phyloP scores from a whole-genome alignment of 164 flowering plant genomes.

The Houttuynia cordata region DNA sequence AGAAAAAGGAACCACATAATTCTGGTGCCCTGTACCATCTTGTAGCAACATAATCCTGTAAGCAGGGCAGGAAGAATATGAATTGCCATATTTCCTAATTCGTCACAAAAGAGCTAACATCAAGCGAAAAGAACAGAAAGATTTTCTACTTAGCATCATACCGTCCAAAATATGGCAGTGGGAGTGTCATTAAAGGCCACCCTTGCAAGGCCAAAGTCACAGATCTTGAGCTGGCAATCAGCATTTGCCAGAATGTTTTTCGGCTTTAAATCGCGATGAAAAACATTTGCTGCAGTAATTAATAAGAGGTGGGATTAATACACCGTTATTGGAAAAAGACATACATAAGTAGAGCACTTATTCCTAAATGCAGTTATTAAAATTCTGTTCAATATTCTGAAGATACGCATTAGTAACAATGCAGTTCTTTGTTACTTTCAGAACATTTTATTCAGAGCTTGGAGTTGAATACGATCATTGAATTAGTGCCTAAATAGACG shows the following conservation, averaged over 20 bases:
- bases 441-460: too few species aligned
- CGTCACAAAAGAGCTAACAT: background rate
- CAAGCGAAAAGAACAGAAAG: background rate
- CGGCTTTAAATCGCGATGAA: conserved; percentile 85
- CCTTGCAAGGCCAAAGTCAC: conserved; percentile 92
- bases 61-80: conserved; percentile 1
- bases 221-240: conserved; percentile 83
- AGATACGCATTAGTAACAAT: too few species aligned
- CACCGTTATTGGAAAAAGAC: background rate
- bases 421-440: too few species aligned
- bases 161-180: conserved; percentile 86
- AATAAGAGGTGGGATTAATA: conserved; percentile 2
- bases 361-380: too few species aligned
- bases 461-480: background rate
- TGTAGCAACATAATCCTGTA: conserved; percentile 95
- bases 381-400: too few species aligned
- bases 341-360: too few species aligned
- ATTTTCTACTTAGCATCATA: conserved; percentile 13
- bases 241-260: conserved; percentile 93
- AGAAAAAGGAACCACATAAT: conserved; percentile 94
- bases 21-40: conserved; percentile 99
- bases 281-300: conserved; percentile 33
- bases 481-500: background rate
- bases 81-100: background rate
- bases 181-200: conserved; percentile 87